Base-by-base conservation (phyloP, 2,329 filamentous ascomycete species). In the Fusarium agapanthi region DNA sequence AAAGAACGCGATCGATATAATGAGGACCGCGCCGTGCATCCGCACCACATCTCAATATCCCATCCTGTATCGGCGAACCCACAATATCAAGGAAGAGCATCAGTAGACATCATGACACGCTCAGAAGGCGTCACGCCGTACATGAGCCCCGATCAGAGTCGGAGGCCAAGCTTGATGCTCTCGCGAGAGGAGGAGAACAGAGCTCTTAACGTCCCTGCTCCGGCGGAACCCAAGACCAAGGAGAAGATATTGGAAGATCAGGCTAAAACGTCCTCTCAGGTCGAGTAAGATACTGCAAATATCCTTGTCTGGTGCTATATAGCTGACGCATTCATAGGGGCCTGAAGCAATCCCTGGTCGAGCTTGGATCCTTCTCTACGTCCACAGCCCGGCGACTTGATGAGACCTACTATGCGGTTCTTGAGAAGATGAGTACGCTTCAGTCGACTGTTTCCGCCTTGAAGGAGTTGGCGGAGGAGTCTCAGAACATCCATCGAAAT, bases 361-460 rank as follows among this genome's bases (percentile, higher is more conserved):
- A 87, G 54, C 84, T 95, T 16, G 87, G 86, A 74, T 83, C 86
- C 37, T 86, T 90, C 79, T 92, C 92, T 28, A 86, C 89, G 61
- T 82, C 85, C 28, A 89, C 90, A 30, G 93, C 90, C 22, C 86
- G 87, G 67, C 88, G 88, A 38, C 88, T 95, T 45, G 92, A 95
- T 79, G 89, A 92, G 65, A 91, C 91, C 7, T 95, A 95, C 82
- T 92, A 93, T 72, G 88, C 89, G 1, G 88, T 95, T 15, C 84
- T 94, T 35, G 90, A 93, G 78, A 93, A 92, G 77, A 86, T 92
- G 54, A 87, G 87, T 55, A 80, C 86, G 2, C 83, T 95, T 41
- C 90, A 91, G 60, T 87, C 85, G 73, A 93, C 90, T 2, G 88
- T 95, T 43, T 80, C 84, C 11, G 87, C 87, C 6, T 83, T 95